phyloP scores from a whole-genome alignment of 2,329 filamentous ascomycete genomes.

The Aspergillus caelatus region DNA sequence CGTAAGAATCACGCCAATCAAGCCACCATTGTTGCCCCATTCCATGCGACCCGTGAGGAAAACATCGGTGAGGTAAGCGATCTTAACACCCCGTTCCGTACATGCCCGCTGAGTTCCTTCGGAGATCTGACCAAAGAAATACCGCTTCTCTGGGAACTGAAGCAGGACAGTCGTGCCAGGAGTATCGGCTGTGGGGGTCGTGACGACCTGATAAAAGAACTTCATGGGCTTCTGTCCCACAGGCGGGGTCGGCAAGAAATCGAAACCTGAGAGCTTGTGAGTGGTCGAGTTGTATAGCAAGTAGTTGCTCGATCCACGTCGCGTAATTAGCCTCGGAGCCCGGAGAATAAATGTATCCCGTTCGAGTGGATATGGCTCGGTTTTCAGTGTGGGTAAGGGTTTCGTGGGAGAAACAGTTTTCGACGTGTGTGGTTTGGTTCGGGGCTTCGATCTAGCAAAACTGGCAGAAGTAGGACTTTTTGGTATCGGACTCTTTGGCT shows the following conservation, averaged over 20 bases:
- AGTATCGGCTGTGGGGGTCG: slow-evolving; percentile 85
- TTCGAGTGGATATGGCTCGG: slow-evolving; percentile 6
- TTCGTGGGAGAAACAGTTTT: neutral
- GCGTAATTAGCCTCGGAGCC: slow-evolving; percentile 12
- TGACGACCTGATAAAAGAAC: slow-evolving; percentile 72
- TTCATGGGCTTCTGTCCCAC: slow-evolving; percentile 60
- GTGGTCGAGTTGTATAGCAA: slow-evolving; percentile 26
- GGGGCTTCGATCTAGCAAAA: neutral
- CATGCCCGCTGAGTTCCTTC: slow-evolving; percentile 85
- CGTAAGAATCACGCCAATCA: slow-evolving; percentile 83
- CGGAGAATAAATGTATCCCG: slow-evolving; percentile 17
- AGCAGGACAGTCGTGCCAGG: slow-evolving; percentile 76
- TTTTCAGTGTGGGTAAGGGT: neutral
- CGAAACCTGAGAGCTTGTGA: slow-evolving; percentile 18
- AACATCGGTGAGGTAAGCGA: slow-evolving; percentile 71
- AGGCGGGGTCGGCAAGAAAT: slow-evolving; percentile 7
- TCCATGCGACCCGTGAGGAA: slow-evolving; percentile 79
- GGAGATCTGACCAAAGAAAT: slow-evolving; percentile 78
- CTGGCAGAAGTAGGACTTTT: neutral
- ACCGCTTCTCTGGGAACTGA: slow-evolving; percentile 79
- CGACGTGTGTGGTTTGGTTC: neutral
- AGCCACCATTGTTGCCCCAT: slow-evolving; percentile 77
- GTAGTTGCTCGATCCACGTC: slow-evolving; percentile 19
- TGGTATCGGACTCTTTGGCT: neutral
- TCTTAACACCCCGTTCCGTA: slow-evolving; percentile 65